A percentile compares a stretch with the other conserved stretches of the same genome.
Evolutionary conservation across 768 basidiomycete species (phyloP).

Genomic region (Macrolepiota fuliginosa): DNA sequence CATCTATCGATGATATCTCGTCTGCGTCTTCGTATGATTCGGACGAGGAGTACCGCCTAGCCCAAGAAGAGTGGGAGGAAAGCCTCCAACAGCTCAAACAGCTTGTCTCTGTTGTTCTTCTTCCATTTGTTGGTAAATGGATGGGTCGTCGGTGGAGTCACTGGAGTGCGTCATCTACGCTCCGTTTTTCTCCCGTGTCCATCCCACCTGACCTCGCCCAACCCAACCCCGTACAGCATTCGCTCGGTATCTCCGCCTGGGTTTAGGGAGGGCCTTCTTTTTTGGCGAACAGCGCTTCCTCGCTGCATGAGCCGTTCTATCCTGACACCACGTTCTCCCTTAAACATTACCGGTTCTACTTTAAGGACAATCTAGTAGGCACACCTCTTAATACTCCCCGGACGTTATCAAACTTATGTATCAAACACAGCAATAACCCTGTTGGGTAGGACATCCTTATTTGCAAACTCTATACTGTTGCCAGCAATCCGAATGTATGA

Average conservation of each 20-base stretch:
- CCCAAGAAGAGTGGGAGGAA: slow-evolving; percentile 94
- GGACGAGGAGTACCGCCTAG: slow-evolving; percentile 70
- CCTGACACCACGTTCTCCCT: background rate
- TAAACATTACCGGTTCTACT: background rate
- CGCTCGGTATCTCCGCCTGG: slow-evolving; percentile 66
- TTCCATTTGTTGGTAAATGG: slow-evolving; percentile 89
- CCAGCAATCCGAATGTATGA: background rate
- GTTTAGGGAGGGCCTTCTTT: slow-evolving; percentile 64
- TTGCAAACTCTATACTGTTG: background rate
- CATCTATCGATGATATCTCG: slow-evolving; percentile 60
- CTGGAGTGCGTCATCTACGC: slow-evolving; percentile 58
- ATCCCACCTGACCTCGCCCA: background rate
- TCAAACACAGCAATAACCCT: background rate
- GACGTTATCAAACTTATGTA: background rate
- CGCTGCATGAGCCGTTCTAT: background rate
- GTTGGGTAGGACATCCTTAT: background rate
- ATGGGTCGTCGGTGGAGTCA: slow-evolving; percentile 83
- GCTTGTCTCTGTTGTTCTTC: slow-evolving; percentile 72
- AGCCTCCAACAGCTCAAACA: slow-evolving; percentile 82
- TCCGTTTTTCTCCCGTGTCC: background rate
- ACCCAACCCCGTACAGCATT: slow-evolving; percentile 46
- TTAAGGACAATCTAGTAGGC: background rate
- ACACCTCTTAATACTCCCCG: background rate
- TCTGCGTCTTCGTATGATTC: slow-evolving; percentile 56
- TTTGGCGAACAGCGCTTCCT: slow-evolving; percentile 32